Evolutionary conservation across 306 rosid species (phyloP).

Genomic region (Cucurbita argyrosperma): DNA sequence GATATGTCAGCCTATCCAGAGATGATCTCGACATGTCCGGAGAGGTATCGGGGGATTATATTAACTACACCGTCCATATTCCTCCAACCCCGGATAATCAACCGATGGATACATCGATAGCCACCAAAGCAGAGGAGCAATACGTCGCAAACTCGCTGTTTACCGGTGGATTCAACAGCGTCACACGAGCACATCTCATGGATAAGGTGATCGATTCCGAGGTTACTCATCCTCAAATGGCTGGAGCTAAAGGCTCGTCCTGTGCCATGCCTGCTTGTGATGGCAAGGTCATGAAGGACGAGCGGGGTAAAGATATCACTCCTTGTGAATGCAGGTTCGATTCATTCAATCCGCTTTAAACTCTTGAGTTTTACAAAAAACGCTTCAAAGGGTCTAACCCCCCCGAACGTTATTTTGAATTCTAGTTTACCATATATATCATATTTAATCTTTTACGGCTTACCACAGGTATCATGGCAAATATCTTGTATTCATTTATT

Average conservation of each 20-base stretch:
- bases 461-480: no score
- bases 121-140: slow-evolving; percentile 81
- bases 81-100: slow-evolving; percentile 85
- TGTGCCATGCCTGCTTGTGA: slow-evolving; percentile 64
- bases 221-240: slow-evolving; percentile 88
- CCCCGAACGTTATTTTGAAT: no score
- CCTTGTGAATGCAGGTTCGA: slow-evolving; percentile 84
- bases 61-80: slow-evolving; percentile 82
- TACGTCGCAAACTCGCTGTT: slow-evolving; percentile 75
- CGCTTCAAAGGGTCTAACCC: no score
- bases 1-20: slow-evolving; percentile 61
- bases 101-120: slow-evolving; percentile 60
- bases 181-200: slow-evolving; percentile 78
- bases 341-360: background rate
- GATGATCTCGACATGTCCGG: slow-evolving; percentile 80
- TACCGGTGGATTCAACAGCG: slow-evolving; percentile 84
- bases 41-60: slow-evolving; percentile 56
- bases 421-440: no score
- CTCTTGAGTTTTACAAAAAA: background rate
- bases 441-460: no score
- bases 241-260: slow-evolving; percentile 77
- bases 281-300: slow-evolving; percentile 85
- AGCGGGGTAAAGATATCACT: slow-evolving; percentile 57
- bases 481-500: no score
- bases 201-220: slow-evolving; percentile 85